Percentiles rank a stretch among this genome's conserved stretches.
These are phyloP conservation scores for Quambalaria eucalypti DNA, from an alignment of 1,284 basidiomycete species.

Conservation along the genomic window DNA sequence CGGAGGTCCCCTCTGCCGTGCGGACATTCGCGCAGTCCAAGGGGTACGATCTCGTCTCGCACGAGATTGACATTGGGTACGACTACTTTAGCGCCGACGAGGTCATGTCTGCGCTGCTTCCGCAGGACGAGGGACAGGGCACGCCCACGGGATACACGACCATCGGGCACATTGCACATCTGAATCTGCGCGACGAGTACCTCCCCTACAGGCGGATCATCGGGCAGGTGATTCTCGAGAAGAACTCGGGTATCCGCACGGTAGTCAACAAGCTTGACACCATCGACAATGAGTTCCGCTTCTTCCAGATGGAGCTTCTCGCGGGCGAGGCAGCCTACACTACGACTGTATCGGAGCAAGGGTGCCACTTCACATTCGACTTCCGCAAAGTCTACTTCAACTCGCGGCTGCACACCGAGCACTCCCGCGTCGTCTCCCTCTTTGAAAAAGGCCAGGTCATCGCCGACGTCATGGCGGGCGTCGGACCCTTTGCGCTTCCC, in stretches of 20 bases:
- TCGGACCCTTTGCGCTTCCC: conserved; percentile 91
- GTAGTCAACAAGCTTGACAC: conserved; percentile 91
- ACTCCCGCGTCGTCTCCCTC: conserved; percentile 68
- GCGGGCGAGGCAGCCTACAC: conserved; percentile 78
- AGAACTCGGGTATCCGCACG: conserved; percentile 59
- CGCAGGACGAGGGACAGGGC: conserved; percentile 61
- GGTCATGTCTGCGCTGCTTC: conserved; percentile 68
- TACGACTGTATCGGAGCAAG: conserved; percentile 54
- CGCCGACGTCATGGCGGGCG: conserved; percentile 91
- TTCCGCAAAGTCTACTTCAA: conserved; percentile 98
- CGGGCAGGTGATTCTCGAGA: conserved; percentile 64
- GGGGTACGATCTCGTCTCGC: conserved; percentile 55
- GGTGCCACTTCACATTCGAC: conserved; percentile 83
- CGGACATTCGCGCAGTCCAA: conserved; percentile 22
- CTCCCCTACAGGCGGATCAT: conserved; percentile 82
- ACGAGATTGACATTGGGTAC: conserved; percentile 64
- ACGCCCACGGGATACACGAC: conserved; percentile 79
- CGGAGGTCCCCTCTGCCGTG: background rate
- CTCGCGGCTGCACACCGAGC: conserved; percentile 82
- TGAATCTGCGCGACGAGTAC: conserved; percentile 85
- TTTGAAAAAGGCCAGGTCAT: conserved; percentile 61
- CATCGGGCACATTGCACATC: conserved; percentile 79
- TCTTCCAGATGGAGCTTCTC: conserved; percentile 93
- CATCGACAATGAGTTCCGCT: conserved; percentile 79
- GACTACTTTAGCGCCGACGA: conserved; percentile 79